Conservation (phyloP, 805 yeast genomes). For the Candida ulmi region DNA sequence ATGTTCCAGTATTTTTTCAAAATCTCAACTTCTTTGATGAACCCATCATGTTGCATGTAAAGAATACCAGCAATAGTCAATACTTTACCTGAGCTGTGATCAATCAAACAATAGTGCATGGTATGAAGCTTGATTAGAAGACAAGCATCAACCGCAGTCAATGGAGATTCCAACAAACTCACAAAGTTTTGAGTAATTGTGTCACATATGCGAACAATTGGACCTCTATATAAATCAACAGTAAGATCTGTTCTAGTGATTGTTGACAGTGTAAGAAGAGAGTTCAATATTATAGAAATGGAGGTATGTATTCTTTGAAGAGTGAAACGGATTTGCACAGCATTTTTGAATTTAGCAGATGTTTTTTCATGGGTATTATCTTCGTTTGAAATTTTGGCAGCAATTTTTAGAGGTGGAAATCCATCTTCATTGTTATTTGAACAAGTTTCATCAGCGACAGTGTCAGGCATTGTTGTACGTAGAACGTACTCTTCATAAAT, state of each 20-base stretch:
- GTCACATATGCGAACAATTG: conserved; percentile 36
- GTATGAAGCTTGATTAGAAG: conserved; percentile 32
- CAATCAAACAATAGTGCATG: conserved; percentile 28
- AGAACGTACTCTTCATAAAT: conserved; percentile 53
- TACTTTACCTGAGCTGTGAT: conserved; percentile 26
- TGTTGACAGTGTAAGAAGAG: conserved; percentile 40
- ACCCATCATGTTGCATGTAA: conserved; percentile 50
- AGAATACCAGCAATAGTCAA: conserved; percentile 36
- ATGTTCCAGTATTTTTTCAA: conserved; percentile 23
- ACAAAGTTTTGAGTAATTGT: conserved; percentile 22
- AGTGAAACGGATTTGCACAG: conserved; percentile 49
- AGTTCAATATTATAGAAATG: conserved; percentile 35
- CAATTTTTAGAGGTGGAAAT: conserved; percentile 36
- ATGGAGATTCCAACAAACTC: conserved; percentile 16
- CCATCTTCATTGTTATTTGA: conserved; percentile 26
- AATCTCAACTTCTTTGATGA: conserved; percentile 26
- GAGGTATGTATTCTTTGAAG: conserved; percentile 42
- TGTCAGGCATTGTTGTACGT: conserved; percentile 41
- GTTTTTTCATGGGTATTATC: conserved; percentile 36
- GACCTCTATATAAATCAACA: conserved; percentile 29
- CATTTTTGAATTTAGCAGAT: conserved; percentile 57
- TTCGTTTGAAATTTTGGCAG: conserved; percentile 34
- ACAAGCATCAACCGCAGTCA: conserved; percentile 16
- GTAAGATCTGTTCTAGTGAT: conserved; percentile 41
- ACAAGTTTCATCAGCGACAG: conserved; percentile 39